Evolutionary conservation across 352 stramenopile genomes (phyloP).

Genomic region (Globisporangium polare): DNA sequence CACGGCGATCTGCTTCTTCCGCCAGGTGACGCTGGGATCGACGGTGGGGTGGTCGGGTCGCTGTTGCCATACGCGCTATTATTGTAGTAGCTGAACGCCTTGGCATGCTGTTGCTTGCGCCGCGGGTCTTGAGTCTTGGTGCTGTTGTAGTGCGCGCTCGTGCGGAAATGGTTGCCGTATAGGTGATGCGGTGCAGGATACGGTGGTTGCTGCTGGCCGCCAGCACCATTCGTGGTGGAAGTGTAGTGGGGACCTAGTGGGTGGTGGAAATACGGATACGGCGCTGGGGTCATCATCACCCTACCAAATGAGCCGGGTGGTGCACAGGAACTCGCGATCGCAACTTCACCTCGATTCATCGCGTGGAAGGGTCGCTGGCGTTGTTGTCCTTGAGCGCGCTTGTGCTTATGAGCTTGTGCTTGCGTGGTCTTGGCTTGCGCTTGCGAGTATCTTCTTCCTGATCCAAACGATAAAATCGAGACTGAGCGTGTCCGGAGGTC

Average conservation of each 20-base stretch:
- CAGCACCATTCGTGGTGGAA: background rate
- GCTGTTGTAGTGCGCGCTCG: background rate
- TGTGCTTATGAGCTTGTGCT: background rate
- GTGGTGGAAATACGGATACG: background rate
- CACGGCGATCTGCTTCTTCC: conserved; percentile 17
- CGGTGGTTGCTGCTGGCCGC: background rate
- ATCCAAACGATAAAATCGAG: background rate
- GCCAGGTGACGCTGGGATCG: background rate
- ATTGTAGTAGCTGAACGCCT: background rate
- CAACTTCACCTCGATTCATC: conserved; percentile 33
- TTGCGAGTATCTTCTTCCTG: background rate
- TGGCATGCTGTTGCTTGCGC: background rate
- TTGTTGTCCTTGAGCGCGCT: background rate
- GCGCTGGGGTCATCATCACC: conserved; percentile 8
- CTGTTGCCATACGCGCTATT: conserved; percentile 11
- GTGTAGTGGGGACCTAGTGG: background rate
- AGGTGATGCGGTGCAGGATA: conserved; percentile 11
- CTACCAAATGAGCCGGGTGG: conserved; percentile 22
- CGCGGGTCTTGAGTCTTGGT: background rate
- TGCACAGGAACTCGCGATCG: conserved; percentile 29
- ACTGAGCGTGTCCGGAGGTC: background rate
- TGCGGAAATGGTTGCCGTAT: conserved; percentile 9
- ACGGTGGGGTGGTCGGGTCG: background rate
- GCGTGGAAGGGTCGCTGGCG: too few relatives aligned
- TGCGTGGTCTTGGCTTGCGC: background rate